Evolutionary conservation across 2,329 filamentous ascomycete species (phyloP), one percentile per base, ranked within the genome.

Genomic region (Calonectria hongkongensis): DNA sequence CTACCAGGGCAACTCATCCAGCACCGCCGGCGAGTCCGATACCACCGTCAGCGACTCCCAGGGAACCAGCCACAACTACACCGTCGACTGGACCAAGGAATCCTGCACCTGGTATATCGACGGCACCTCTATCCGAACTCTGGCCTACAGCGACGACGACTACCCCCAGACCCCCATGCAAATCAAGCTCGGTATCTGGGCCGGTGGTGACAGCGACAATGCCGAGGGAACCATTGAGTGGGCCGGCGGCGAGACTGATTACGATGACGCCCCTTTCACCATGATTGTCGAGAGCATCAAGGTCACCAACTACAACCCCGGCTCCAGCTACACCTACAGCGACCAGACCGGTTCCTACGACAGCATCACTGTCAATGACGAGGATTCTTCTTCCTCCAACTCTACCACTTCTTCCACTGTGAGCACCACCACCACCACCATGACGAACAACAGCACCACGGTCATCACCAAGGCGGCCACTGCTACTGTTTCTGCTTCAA

Each of bases 151-250:
- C 15, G 89, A 93, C n/a, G 67, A 81, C 89, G 79, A 85, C 77
- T 94, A 90, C 86, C 93, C 93, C 66, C 92, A 94, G 86, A 93
- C 92, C 15, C 93, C 93, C 66, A 92, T 92, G 89, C 89, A 91
- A 82, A 82, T 94, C 80, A 92, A 91, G 82, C 83, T 94, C 54
- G 93, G 93, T 75, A 88, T 89, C 77, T 94, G 92, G 92, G 89
- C 90, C 56, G 90, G 87, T 66, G 90, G 90, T 51, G 84, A 88
- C 79, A 83, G 84, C 66, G 82, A 85, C 73, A 93, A 94, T 76
- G 81, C 89, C 39, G 82, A 89, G 72, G 94, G 94, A 72, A 96
- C 94, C 47, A 93, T 95, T 73, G 76, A 88, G 72, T 93, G 91
- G 91, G 90, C 90, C 66, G 92, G 92, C 76, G 93, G 93, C 74